Evolutionary conservation across 2,329 filamentous ascomycete genomes (phyloP).

Genomic region (Sporothrix curviconia): DNA sequence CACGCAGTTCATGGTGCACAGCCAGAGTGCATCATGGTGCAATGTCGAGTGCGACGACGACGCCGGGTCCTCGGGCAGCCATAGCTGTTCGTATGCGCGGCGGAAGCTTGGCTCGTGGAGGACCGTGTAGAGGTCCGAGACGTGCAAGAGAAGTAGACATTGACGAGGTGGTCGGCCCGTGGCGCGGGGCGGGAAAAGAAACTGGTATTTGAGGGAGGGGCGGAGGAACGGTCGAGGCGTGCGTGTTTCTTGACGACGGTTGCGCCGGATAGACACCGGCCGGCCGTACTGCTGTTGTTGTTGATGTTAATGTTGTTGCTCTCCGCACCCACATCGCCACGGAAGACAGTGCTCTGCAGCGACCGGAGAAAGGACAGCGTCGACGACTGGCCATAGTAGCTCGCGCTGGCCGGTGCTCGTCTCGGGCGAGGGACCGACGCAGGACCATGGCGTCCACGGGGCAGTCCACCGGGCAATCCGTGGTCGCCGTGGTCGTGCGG

Average conservation of each 20-base stretch:
- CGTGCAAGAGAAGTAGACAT: constrained; percentile 9
- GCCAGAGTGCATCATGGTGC: neutral
- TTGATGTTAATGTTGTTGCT: no score
- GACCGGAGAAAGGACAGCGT: constrained; percentile 1
- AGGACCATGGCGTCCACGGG: neutral
- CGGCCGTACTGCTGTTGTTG: neutral
- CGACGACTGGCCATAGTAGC: constrained; percentile 8
- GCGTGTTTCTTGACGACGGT: no score
- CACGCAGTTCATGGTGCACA: constrained; percentile 1
- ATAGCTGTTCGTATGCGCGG: neutral
- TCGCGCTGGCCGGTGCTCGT: neutral
- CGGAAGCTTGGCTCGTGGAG: constrained; percentile 8
- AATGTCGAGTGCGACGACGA: no score
- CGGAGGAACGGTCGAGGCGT: no score
- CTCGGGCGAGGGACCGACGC: neutral
- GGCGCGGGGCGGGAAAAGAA: neutral
- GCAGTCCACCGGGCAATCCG: neutral
- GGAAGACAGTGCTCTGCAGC: neutral
- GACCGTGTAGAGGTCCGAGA: neutral
- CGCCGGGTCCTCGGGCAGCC: neutral
- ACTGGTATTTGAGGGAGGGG: no score
- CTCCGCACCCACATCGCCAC: no score
- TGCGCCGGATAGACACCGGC: no score
- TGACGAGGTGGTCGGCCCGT: constrained; percentile 10
- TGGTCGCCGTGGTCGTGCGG: neutral